These are phyloP conservation scores for Beta macrorhiza DNA, from an alignment of 179 eudicot species.

Conservation along the genomic window DNA sequence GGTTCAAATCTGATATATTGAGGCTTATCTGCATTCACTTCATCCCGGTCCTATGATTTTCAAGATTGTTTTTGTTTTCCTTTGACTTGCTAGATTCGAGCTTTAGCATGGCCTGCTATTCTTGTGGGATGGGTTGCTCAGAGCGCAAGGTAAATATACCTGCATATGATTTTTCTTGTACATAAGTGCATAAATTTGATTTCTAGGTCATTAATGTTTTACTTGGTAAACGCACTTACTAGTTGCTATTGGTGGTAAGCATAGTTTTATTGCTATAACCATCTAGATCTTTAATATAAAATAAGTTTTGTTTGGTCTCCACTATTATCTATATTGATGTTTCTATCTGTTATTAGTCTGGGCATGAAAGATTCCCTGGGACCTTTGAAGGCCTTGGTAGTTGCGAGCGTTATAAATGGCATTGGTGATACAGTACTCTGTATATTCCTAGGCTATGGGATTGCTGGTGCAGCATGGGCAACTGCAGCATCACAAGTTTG, in stretches of 20 bases:
- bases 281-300: neutral
- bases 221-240: neutral
- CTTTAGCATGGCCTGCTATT: conserved; percentile 98
- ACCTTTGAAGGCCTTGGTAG: conserved; percentile 89
- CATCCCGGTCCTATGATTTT: neutral
- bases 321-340: neutral
- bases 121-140: conserved; percentile 98
- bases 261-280: neutral
- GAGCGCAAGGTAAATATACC: conserved; percentile 47
- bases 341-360: conserved; percentile 43
- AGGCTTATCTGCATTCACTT: conserved; percentile 3
- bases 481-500: conserved; percentile 87
- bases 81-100: conserved; percentile 65
- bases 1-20: neutral
- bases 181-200: neutral
- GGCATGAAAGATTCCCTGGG: conserved; percentile 99
- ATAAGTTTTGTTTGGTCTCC: neutral
- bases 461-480: conserved; percentile 99
- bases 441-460: conserved; percentile 69
- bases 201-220: neutral
- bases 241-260: neutral
- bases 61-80: conserved; percentile 3
- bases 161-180: neutral
- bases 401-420: conserved; percentile 77
- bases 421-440: conserved; percentile 80